Conservation (phyloP, 1,284 basidiomycete genomes). For the Sparassis latifolia region DNA sequence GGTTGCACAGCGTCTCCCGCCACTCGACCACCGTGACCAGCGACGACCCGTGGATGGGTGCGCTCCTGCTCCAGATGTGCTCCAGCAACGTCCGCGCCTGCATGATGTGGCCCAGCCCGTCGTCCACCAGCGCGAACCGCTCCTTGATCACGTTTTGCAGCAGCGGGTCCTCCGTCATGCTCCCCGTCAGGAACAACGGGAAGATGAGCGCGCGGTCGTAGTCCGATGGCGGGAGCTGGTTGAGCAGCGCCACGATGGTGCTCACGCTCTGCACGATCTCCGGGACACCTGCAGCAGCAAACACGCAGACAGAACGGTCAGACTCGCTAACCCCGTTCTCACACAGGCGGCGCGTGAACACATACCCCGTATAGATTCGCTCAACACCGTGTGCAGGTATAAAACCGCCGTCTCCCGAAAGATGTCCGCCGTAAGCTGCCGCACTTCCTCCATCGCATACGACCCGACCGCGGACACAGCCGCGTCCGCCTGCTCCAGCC, state of each 20-base stretch:
- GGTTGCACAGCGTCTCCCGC: constrained; percentile 52
- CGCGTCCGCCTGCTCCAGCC: constrained; percentile 11
- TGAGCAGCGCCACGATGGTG: constrained; percentile 44
- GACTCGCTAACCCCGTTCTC: not conserved
- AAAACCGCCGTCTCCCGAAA: constrained; percentile 64
- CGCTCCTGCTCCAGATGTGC: constrained; percentile 56
- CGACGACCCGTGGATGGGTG: constrained; percentile 5
- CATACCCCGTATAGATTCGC: constrained; percentile 60
- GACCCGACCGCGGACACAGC: constrained; percentile 3
- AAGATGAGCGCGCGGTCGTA: constrained; percentile 63
- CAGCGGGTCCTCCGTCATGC: constrained; percentile 58
- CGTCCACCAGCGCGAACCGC: constrained; percentile 47
- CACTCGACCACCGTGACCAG: constrained; percentile 51
- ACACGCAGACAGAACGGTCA: not conserved
- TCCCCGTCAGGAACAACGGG: constrained; percentile 66
- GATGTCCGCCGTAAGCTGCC: constrained; percentile 42
- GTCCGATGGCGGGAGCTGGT: constrained; percentile 46
- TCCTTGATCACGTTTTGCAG: constrained; percentile 55
- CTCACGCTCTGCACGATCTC: constrained; percentile 59
- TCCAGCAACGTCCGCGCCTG: constrained; percentile 42
- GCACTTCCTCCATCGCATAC: constrained; percentile 6
- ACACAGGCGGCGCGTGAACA: constrained; percentile 1
- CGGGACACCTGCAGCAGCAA: constrained; percentile 48
- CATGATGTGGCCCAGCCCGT: constrained; percentile 54
- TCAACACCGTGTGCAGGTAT: constrained; percentile 67